A percentile compares a stretch with the other conserved stretches of the same genome.
Conservation (phyloP, 2,329 filamentous ascomycete genomes). For the Aspergillus sp. region DNA sequence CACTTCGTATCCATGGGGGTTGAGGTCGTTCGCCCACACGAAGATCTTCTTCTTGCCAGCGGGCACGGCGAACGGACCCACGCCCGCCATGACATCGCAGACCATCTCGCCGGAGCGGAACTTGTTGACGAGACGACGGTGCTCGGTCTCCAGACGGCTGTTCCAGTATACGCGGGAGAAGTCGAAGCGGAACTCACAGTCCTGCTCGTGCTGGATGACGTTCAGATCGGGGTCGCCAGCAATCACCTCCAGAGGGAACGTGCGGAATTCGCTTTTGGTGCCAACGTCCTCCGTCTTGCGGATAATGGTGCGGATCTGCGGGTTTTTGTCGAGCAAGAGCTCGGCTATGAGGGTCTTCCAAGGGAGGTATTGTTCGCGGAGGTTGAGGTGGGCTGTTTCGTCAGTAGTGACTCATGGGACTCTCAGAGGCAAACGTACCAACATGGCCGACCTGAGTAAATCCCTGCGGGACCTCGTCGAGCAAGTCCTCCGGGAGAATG, state of each 20-base stretch:
- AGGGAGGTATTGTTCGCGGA: conserved; percentile 75
- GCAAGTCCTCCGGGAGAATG: conserved; percentile 74
- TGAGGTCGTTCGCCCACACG: conserved; percentile 96
- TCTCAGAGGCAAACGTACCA: conserved; percentile 47
- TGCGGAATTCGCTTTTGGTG: conserved; percentile 78
- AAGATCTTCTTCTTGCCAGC: conserved; percentile 87
- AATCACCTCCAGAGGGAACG: conserved; percentile 88
- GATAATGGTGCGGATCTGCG: conserved; percentile 79
- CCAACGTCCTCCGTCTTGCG: conserved; percentile 93
- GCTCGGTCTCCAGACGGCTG: conserved; percentile 83
- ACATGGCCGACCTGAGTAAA: conserved; percentile 90
- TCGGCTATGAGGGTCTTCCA: conserved; percentile 85
- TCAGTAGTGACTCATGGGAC: conserved; percentile 7
- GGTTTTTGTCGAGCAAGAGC: conserved; percentile 87
- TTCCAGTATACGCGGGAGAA: conserved; percentile 99
- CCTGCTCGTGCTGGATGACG: conserved; percentile 76
- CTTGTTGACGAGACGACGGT: conserved; percentile 70
- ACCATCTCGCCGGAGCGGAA: conserved; percentile 86
- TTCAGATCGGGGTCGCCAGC: conserved; percentile 77
- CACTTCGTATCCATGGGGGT: conserved; percentile 78
- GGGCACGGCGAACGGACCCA: conserved; percentile 90
- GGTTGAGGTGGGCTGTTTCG: conserved; percentile 75
- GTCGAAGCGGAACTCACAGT: conserved; percentile 87
- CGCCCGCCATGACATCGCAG: conserved; percentile 95
- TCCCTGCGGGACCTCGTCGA: conserved; percentile 77